Evolutionary conservation across 305 asterid species (phyloP), one percentile per base, ranked within the genome.

Genomic region (Andrographis paniculata): DNA sequence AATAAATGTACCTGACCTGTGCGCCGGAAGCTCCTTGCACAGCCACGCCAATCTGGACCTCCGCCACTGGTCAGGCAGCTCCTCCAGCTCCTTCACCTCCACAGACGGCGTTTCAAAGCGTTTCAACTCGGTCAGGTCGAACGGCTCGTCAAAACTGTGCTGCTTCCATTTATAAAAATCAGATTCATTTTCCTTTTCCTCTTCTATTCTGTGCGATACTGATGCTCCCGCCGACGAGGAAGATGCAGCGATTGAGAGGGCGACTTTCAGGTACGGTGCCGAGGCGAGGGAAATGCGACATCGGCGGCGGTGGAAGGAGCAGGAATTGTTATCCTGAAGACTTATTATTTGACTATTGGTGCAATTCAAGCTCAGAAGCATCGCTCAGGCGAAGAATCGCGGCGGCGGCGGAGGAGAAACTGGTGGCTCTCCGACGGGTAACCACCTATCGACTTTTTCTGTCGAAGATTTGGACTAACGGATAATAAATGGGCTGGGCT

Each of bases 1-100:
- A 50, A 64, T 52, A 42, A 78, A 63, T 4, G 94, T 71, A 31
- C 71, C 66, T 10, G 70, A 67, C 60, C 73, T 82, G 48, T 85
- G 86, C 53, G 81, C 78, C 37, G 98, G 94, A 38, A 89, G 86
- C 65, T 80, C 94, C 68, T 89, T 89, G 76, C 98, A 89, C 22
- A 89, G 88, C 98, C 98, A 89, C 54, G 95, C 98, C 72, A 89
- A 56, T 67, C 67, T 84, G 45, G 96, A 61, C 61, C 98, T 74
- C 58, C 95, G 78, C 96, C 98, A 89, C 73, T 80, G 86, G 38
- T 89, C 98, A 27, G 98, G 98, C 7, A 89, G 77, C 52, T 85
- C 98, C 5, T 82, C 94, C 23, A 89, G 75, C 74, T 78, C 79
- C 65, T 50, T 74, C 41, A 85, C 82, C 58, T 74, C 86, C 62